Base-by-base conservation (phyloP, 2,329 filamentous ascomycete genomes). In the Fusarium tjaetaba region DNA sequence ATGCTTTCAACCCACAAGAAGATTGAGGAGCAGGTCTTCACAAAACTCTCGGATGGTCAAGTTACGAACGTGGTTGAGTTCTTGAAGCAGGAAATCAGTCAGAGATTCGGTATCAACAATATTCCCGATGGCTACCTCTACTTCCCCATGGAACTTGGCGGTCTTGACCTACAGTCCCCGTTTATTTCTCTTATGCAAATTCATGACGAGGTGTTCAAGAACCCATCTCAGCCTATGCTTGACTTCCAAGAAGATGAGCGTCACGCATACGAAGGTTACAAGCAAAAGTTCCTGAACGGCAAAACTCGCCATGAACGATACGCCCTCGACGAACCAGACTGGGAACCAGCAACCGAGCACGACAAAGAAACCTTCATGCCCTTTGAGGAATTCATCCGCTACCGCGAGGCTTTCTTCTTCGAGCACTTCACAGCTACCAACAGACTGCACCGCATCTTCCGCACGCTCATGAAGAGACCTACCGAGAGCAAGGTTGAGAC, bases 51-150 rank as follows among this genome's bases (percentile, higher is more conserved):
- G 0, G 67, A 71, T 2, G 68, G 68, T 7, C 46, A 64, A 10
- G 66, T 78, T 4, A 79, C 76, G 6, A 87, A 85, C 36, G 87
- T 91, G 4, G 86, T 86, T 0, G 85, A 87, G n/a, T 86, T 90
- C 70, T 83, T 92, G 4, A 88, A 89, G 57, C 80, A 82, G 20
- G 82, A 84, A 11, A 87, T 92, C 16, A 74, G 81, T 9, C 77
- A 85, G 14, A 86, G 88, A 1, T 92, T 92, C 69, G 80, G 81
- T 5, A 81, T 85, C 36, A 68, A 71, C 2, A 71, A 85, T 30
- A 77, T 88, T 18, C 83, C 85, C 7, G 84, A 86, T 63, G 83
- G 85, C 11, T 87, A 84, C 59, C 81, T 87, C 51, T 86, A 85
- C 71, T 86, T 86, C 71, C 86, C 86, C 1, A 76, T 83, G 51